Conservation (phyloP, 805 yeast genomes). For the Starmera pachycereana region DNA sequence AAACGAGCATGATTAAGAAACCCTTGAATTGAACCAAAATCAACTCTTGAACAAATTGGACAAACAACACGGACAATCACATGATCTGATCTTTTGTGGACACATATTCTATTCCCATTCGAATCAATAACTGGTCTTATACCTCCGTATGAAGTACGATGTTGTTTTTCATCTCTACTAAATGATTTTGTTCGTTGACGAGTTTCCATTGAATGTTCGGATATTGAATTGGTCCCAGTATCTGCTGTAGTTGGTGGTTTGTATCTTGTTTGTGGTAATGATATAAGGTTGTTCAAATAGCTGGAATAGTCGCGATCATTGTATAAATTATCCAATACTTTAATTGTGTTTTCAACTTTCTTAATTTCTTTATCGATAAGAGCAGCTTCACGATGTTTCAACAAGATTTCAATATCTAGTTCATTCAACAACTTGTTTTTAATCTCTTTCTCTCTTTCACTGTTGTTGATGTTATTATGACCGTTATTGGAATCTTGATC, state of each 20-base stretch:
- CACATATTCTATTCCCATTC: constrained; percentile 32
- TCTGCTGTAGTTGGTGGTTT: background rate
- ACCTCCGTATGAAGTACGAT: constrained; percentile 28
- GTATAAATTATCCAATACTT: constrained; percentile 35
- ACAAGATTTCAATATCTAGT: constrained; percentile 47
- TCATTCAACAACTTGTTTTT: constrained; percentile 30
- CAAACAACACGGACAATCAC: constrained; percentile 59
- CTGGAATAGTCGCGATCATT: constrained; percentile 23
- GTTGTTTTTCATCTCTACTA: constrained; percentile 10
- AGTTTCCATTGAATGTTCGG: constrained; percentile 21
- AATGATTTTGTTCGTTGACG: constrained; percentile 21
- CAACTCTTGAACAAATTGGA: constrained; percentile 53
- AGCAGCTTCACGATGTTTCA: constrained; percentile 47
- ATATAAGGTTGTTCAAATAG: constrained; percentile 27
- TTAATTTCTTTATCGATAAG: constrained; percentile 42
- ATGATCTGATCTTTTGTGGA: constrained; percentile 62
- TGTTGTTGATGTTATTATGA: too few relatives aligned
- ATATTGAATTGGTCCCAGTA: background rate
- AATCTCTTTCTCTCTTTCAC: constrained; percentile 9
- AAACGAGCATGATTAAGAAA: constrained; percentile 68
- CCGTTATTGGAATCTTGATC: background rate
- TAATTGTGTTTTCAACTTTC: constrained; percentile 48
- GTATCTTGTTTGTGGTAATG: constrained; percentile 19
- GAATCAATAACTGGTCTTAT: constrained; percentile 40
- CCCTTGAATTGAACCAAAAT: constrained; percentile 74